Conservation (phyloP, 805 yeast genomes). For the Lachancea sp. region DNA sequence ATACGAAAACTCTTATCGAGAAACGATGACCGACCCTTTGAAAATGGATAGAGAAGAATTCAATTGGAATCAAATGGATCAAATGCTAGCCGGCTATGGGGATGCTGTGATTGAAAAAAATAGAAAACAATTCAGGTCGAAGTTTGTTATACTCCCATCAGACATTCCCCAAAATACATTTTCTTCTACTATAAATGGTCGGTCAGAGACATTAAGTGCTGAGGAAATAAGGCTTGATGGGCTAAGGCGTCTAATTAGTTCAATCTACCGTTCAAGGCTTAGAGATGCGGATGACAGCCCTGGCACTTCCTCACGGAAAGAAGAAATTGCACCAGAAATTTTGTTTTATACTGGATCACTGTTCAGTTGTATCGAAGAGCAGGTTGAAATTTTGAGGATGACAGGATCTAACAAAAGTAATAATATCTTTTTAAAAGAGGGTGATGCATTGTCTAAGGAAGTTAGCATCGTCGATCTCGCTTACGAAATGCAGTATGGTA, state of each 20-base stretch:
- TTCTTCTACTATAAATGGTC: constrained; percentile 36
- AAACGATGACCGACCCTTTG: constrained; percentile 50
- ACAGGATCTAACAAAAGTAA: constrained; percentile 33
- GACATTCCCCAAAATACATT: constrained; percentile 51
- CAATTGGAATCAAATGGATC: constrained; percentile 93
- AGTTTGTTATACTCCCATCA: constrained; percentile 80
- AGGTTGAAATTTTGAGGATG: constrained; percentile 38
- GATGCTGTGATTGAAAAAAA: constrained; percentile 54
- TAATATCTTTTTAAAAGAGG: constrained; percentile 30
- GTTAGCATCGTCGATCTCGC: constrained; percentile 52
- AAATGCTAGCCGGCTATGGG: constrained; percentile 83
- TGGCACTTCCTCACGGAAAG: constrained; percentile 31
- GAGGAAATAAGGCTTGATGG: constrained; percentile 96
- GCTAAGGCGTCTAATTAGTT: constrained; percentile 55
- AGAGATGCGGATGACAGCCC: constrained; percentile 38
- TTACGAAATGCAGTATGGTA: constrained; percentile 52
- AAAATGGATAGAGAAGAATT: constrained; percentile 47
- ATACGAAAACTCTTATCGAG: constrained; percentile 60
- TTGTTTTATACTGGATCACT: constrained; percentile 83
- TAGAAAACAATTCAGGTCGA: constrained; percentile 54
- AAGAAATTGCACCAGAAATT: constrained; percentile 64
- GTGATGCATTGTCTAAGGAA: constrained; percentile 40
- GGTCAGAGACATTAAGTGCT: constrained; percentile 58
- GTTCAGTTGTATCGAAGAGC: constrained; percentile 54
- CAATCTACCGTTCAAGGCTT: constrained; percentile 53